Evolutionary conservation across 129 eudicot genomes (phyloP), one percentile per base, ranked within the genome.

Genomic region (Escallonia rubra): DNA sequence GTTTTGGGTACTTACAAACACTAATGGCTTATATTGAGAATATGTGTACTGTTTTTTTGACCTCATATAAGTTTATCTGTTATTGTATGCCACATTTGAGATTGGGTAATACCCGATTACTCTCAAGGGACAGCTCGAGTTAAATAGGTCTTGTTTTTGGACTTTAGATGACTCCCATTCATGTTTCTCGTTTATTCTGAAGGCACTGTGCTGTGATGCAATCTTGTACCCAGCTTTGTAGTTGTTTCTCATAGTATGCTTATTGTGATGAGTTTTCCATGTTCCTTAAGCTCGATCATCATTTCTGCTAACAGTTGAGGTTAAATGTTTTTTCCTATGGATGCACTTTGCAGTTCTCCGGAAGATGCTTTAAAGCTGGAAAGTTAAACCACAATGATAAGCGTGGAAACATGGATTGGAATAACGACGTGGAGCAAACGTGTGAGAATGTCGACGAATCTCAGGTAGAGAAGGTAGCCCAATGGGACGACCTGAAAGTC

Each of bases 331-430:
- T 56, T 3, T 11, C 15, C 47, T 65, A 43, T 61, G 47, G 47
- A 66, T 63, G 55, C 51, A 69, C 64, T 79, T 67, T 87, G 87
- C 91, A 83, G 91, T 73, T 76, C 58, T 67, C 71, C 61, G 79
- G 75, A 78, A 89, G 78, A 63, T 64, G 57, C 73, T 38, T 42
- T 12, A 65, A 75, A 58, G 82, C 72, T 66, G 53, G 77, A 51
- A 40, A 16, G 16, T 11, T 41, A 43, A 53, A 41, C 74, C 43
- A 5, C 11, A 34, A 15, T 71, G 78, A 38, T 56, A 75, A 57
- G 61, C 50, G 68, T 54, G 66, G 60, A 11, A 68, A 60, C 57
- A 65, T 42, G 40, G 72, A 59, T 38, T 16, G 42, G 71, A 41
- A 72, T 60, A n/a, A 48, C 52, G 60, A 60, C 39, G 57, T 39